Conservation (phyloP, 305 asterid species). For the Ilex paraguariensis region DNA sequence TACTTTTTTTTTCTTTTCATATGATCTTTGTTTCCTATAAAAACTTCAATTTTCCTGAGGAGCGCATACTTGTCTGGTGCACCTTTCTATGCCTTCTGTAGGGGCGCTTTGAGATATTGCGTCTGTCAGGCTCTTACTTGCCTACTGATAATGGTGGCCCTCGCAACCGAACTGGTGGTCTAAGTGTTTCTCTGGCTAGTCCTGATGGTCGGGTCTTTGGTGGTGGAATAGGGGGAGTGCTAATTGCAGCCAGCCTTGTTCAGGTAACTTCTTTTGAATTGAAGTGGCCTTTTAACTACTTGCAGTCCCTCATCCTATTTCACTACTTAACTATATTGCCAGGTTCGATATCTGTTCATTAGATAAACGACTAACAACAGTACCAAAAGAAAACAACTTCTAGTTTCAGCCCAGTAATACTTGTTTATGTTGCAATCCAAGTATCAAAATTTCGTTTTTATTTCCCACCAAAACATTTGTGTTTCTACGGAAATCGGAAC, state of each 20-base stretch:
- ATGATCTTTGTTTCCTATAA: not conserved
- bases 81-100: slow-evolving; percentile 16
- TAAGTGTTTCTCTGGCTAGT: slow-evolving; percentile 67
- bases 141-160: slow-evolving; percentile 36
- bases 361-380: too few relatives aligned
- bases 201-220: slow-evolving; percentile 86
- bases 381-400: too few relatives aligned
- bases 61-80: not conserved
- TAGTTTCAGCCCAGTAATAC: not conserved
- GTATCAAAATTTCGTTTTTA: too few relatives aligned
- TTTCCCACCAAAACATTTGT: too few relatives aligned
- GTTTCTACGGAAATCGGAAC: too few relatives aligned
- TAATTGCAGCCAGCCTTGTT: slow-evolving; percentile 77
- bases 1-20: not conserved
- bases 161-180: slow-evolving; percentile 50
- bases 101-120: slow-evolving; percentile 80
- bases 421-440: too few relatives aligned
- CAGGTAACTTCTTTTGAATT: slow-evolving; percentile 40
- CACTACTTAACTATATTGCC: too few relatives aligned
- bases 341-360: too few relatives aligned
- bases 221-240: slow-evolving; percentile 77
- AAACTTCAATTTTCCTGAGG: not conserved
- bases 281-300: not conserved
- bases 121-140: slow-evolving; percentile 69
- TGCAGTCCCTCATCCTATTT: too few relatives aligned